Conservation (phyloP, 2,329 filamentous ascomycete species). For the Hymenoscyphus repandus region DNA sequence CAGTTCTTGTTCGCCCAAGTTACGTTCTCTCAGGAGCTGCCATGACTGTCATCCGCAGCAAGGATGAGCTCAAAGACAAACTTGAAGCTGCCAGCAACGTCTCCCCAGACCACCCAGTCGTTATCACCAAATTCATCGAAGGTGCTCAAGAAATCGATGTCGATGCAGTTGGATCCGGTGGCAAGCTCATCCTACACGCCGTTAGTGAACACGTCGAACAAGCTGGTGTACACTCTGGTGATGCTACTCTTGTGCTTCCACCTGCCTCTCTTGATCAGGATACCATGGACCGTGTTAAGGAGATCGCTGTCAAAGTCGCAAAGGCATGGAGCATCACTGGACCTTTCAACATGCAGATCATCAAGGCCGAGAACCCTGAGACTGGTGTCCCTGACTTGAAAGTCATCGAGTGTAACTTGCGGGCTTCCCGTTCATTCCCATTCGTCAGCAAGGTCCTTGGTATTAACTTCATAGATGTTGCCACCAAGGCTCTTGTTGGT, state of each 20-base stretch:
- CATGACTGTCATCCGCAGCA: slow-evolving; percentile 92
- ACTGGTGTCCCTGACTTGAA: slow-evolving; percentile 75
- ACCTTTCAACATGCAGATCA: slow-evolving; percentile 99
- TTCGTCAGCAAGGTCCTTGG: slow-evolving; percentile 97
- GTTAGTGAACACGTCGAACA: slow-evolving; percentile 95
- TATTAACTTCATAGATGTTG: slow-evolving; percentile 93
- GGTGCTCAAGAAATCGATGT: slow-evolving; percentile 95
- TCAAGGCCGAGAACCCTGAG: slow-evolving; percentile 77
- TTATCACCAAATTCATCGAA: slow-evolving; percentile 98
- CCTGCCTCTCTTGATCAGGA: slow-evolving; percentile 71
- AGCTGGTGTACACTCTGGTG: slow-evolving; percentile 95
- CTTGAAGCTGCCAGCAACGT: slow-evolving; percentile 84
- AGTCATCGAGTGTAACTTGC: slow-evolving; percentile 97
- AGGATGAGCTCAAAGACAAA: slow-evolving; percentile 90
- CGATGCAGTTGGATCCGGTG: slow-evolving; percentile 82
- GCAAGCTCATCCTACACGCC: slow-evolving; percentile 84
- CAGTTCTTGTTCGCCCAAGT: slow-evolving; percentile 87
- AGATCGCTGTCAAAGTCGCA: slow-evolving; percentile 92
- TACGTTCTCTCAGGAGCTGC: slow-evolving; percentile 97
- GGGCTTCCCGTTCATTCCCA: slow-evolving; percentile 94
- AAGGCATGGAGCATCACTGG: slow-evolving; percentile 96
- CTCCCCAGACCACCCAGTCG: slow-evolving; percentile 93
- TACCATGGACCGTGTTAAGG: slow-evolving; percentile 84
- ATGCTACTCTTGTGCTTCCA: slow-evolving; percentile 89
- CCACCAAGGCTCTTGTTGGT: slow-evolving; percentile 85